Evolutionary conservation across 2,329 filamentous ascomycete genomes (phyloP).

Genomic region (Calonectria montana): DNA sequence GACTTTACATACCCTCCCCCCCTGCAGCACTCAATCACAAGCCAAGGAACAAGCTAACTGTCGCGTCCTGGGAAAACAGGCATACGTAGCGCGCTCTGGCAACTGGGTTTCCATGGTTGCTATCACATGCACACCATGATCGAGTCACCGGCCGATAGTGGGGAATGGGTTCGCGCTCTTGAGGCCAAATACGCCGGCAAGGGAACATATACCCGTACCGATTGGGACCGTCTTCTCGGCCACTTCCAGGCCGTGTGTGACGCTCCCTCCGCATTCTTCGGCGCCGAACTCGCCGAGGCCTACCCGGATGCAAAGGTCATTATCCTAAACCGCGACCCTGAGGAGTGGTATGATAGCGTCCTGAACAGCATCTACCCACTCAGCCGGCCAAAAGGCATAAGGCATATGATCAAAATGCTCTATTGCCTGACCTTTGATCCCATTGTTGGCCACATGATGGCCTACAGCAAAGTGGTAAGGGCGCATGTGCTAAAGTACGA

Average conservation of each 20-base stretch:
- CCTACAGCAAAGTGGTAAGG: conserved; percentile 44
- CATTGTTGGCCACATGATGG: conserved; percentile 35
- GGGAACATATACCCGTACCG: conserved; percentile 47
- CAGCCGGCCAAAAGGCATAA: conserved; percentile 32
- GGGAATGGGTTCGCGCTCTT: conserved; percentile 47
- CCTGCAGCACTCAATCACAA: not conserved
- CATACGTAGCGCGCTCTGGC: conserved; percentile 47
- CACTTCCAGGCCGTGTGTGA: conserved; percentile 64
- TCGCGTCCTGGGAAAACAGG: conserved; percentile 39
- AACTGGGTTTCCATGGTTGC: conserved; percentile 51
- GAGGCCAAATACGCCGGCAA: conserved; percentile 47
- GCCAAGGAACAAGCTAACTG: not conserved
- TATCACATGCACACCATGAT: conserved; percentile 51
- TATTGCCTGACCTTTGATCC: conserved; percentile 46
- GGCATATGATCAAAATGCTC: conserved; percentile 41
- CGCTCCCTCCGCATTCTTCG: conserved; percentile 66
- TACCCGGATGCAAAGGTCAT: conserved; percentile 52
- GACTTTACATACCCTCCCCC: not conserved
- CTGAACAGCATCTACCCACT: conserved; percentile 47
- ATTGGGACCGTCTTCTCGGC: conserved; percentile 60
- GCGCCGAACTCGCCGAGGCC: conserved; percentile 48
- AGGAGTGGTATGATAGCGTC: conserved; percentile 47
- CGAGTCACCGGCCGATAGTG: conserved; percentile 38
- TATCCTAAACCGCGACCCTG: conserved; percentile 54
- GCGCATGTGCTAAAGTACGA: conserved; percentile 43